Base-by-base conservation (phyloP, 225 moss, liverwort and hornwort species). In the Asterella californica region DNA sequence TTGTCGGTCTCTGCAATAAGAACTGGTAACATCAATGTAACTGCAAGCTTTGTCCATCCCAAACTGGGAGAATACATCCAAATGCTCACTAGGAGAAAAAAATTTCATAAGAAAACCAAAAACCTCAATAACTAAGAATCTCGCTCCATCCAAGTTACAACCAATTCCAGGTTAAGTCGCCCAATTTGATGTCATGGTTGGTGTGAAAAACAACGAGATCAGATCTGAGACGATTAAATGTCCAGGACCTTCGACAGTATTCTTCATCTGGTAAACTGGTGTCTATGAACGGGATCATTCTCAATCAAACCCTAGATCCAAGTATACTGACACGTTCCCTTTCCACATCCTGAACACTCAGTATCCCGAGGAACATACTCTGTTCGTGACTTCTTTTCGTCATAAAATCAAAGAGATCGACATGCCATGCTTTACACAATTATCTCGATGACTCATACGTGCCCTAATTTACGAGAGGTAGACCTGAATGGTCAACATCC, bases 381-480 rank as follows among this genome's bases (percentile, higher is more conserved):
- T 21, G 11, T 11, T 38, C 0, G 15, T 65, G 14, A 33, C 30
- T 4, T 33, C 4, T 17, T 15, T 33, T 32, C 5, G 2, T 65
- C 63, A 33, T 15, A 14, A n/a, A 1, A 17, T 11, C 8, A 2
- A 11, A 65, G 1, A 65, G 17, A 65, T 65, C 65, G 65, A 17
- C 33, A 24, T 65, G 12, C 3, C 42, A 0, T 67, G 15, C 0
- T 17, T 67, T 21, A 67, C 47, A 42, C 18, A 17, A 60, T 25
- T 10, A 9, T 72, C 6, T 1, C 25, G 0, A 14, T 72, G 5
- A 25, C 18, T 18, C 2, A 21, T 25, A 45, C 46, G 2, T 42
- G 76, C 76, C 76, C 76, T 76, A 76, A 59, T 37, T 24, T 12
- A 60, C 59, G 0, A 30, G 52, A 53, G 29, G 24, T 75, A 15